Evolutionary conservation across 768 basidiomycete species (phyloP).

Genomic region (Kwoniella shandongensis): DNA sequence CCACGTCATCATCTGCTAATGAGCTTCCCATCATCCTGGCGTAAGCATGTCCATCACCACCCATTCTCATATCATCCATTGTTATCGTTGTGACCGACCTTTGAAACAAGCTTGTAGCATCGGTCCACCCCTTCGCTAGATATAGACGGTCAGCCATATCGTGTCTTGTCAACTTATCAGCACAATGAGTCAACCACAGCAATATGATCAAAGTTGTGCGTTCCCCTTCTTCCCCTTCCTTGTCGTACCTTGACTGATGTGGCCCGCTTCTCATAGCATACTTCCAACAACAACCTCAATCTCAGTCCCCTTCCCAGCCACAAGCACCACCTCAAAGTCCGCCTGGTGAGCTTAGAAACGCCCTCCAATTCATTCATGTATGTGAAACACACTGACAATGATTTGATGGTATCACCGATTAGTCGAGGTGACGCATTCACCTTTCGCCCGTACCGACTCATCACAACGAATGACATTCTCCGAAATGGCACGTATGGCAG

Average conservation of each 20-base stretch:
- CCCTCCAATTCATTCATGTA: no score
- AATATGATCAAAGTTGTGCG: slow-evolving; percentile 23
- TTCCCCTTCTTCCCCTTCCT: neutral
- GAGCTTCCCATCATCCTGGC: no score
- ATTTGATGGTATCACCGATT: neutral
- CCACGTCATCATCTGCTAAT: no score
- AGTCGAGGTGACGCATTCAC: slow-evolving; percentile 52
- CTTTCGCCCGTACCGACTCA: slow-evolving; percentile 50
- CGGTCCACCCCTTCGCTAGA: neutral
- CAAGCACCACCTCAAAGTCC: slow-evolving; percentile 31
- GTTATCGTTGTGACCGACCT: no score
- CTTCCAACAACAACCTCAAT: slow-evolving; percentile 11
- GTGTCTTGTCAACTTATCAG: slow-evolving; percentile 1
- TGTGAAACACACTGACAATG: no score
- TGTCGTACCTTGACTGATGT: neutral
- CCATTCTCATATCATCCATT: neutral
- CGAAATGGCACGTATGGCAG: slow-evolving; percentile 49
- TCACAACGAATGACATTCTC: slow-evolving; percentile 46
- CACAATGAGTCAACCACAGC: slow-evolving; percentile 25
- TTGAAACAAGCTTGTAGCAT: no score
- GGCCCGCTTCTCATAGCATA: slow-evolving; percentile 2
- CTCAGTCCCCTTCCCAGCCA: slow-evolving; percentile 3
- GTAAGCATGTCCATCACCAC: slow-evolving; percentile 13
- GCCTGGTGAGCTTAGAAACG: slow-evolving; percentile 30
- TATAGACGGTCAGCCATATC: slow-evolving; percentile 7